Evolutionary conservation across 225 moss, liverwort and hornwort species (phyloP).

Genomic region (Marchantia polymorpha): DNA sequence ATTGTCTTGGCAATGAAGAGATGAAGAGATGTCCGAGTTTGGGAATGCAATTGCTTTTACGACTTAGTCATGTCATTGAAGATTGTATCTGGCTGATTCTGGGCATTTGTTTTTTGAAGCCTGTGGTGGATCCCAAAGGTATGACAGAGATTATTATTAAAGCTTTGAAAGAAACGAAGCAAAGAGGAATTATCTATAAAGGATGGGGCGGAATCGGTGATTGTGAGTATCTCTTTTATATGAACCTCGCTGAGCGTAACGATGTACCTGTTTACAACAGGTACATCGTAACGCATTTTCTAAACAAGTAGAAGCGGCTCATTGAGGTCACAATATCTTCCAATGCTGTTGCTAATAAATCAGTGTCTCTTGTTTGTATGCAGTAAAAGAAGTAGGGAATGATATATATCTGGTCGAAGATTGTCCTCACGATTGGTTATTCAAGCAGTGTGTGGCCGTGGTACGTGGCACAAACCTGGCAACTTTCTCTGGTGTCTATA

Average conservation of each 20-base stretch:
- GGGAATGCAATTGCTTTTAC: background rate
- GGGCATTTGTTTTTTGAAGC: constrained; percentile 40
- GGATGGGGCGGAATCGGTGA: constrained; percentile 97
- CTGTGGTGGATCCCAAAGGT: constrained; percentile 83
- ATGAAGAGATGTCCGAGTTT: background rate
- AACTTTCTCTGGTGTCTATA: background rate
- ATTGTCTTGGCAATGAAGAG: too few relatives aligned
- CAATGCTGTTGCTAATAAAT: background rate
- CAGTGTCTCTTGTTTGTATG: constrained; percentile 16
- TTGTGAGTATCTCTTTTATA: constrained; percentile 49
- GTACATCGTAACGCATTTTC: too few relatives aligned
- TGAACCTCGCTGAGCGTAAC: background rate
- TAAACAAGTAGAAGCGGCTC: background rate
- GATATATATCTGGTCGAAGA: constrained; percentile 74
- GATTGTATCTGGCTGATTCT: background rate
- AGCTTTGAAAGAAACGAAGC: constrained; percentile 65
- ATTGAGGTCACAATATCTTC: background rate
- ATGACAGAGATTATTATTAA: constrained; percentile 86
- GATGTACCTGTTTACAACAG: background rate
- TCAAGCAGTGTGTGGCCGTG: constrained; percentile 89
- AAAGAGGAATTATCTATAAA: constrained; percentile 80
- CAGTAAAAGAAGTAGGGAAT: constrained; percentile 58
- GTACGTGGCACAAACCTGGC: constrained; percentile 35
- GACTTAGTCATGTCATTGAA: background rate
- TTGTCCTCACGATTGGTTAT: constrained; percentile 96